Conservation (phyloP, 2,329 filamentous ascomycete species). For the Thelonectria rubi region DNA sequence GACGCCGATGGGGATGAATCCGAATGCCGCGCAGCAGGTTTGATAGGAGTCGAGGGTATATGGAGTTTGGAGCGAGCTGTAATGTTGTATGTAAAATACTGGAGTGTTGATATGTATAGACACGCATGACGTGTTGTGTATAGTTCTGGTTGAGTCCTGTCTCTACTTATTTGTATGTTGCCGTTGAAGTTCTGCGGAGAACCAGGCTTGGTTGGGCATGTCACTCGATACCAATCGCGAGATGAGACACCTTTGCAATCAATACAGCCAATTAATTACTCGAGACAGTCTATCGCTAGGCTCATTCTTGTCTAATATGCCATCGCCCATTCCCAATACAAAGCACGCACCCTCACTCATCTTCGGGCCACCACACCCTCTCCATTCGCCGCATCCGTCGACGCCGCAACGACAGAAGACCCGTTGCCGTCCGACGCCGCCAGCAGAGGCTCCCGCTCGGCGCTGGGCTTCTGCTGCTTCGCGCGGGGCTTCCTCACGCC, state of each 20-base stretch:
- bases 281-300: slow-evolving; percentile 8
- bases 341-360: neutral
- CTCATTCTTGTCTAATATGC: slow-evolving; percentile 1
- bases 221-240: too few relatives aligned
- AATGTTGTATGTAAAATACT: neutral
- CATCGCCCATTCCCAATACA: neutral
- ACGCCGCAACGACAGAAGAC: slow-evolving; percentile 2
- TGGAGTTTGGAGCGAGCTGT: slow-evolving; percentile 18
- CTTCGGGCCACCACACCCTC: neutral
- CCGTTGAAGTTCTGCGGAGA: too few relatives aligned
- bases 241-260: too few relatives aligned
- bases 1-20: neutral
- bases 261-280: too few relatives aligned
- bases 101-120: neutral
- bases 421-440: slow-evolving; percentile 20
- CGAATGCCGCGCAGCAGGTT: neutral
- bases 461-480: slow-evolving; percentile 24
- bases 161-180: too few relatives aligned
- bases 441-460: slow-evolving; percentile 38
- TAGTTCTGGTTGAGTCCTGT: too few relatives aligned
- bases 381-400: neutral
- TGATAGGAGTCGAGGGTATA: neutral
- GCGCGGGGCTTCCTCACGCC: slow-evolving; percentile 48
- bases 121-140: neutral
- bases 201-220: too few relatives aligned